Conservation (phyloP, 192 early-diverging fungal genomes). For the Oehlia diaphana region DNA sequence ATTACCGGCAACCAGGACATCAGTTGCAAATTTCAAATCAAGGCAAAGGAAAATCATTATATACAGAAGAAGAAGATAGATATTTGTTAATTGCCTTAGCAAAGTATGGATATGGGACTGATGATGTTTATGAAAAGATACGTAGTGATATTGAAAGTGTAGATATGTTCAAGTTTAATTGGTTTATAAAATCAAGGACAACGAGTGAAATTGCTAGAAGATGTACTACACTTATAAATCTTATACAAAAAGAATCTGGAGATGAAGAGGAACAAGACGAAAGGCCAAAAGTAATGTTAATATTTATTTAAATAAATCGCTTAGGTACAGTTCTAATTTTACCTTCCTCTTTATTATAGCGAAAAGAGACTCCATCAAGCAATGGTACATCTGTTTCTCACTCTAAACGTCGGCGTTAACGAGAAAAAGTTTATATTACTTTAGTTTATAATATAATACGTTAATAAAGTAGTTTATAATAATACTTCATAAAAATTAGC, state of each 20-base stretch:
- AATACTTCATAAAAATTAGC: background rate
- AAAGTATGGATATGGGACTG: conserved; percentile 84
- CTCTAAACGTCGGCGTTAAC: background rate
- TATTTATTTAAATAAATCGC: background rate
- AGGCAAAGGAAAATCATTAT: conserved; percentile 81
- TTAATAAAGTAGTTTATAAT: background rate
- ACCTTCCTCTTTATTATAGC: background rate
- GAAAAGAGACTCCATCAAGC: background rate
- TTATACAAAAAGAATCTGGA: conserved; percentile 61
- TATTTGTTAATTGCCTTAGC: conserved; percentile 90
- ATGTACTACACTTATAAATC: conserved; percentile 77
- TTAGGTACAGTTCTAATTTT: background rate
- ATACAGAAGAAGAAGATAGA: conserved; percentile 96
- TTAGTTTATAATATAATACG: background rate
- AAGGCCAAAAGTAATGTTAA: background rate
- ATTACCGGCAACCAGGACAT: conserved; percentile 53
- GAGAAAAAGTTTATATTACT: background rate
- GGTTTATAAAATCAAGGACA: conserved; percentile 97
- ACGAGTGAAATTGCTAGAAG: conserved; percentile 79
- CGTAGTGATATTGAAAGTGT: conserved; percentile 77
- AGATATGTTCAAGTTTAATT: conserved; percentile 92
- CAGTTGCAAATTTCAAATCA: conserved; percentile 85
- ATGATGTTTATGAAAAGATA: conserved; percentile 94
- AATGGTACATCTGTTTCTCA: background rate
- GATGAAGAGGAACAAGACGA: conserved; percentile 43